These are phyloP conservation scores for Neonectria punicea DNA, from an alignment of 2,329 filamentous ascomycete species.

Conservation along the genomic window DNA sequence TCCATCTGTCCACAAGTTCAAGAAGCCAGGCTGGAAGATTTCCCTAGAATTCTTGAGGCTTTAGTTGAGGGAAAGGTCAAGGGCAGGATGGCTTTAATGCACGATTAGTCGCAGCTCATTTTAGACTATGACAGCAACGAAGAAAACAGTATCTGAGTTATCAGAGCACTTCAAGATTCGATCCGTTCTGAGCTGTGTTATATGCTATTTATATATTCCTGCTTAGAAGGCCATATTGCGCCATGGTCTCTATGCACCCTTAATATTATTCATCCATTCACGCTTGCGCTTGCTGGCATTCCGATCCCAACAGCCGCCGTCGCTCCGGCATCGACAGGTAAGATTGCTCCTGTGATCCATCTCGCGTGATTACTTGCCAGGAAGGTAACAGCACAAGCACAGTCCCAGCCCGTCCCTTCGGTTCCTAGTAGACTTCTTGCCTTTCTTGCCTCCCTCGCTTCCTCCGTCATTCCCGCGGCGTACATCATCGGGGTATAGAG, in stretches of 20 bases:
- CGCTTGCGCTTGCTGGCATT: slow-evolving; percentile 40
- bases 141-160: no score
- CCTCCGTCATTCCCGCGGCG: slow-evolving; percentile 52
- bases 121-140: no score
- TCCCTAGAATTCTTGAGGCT: slow-evolving; percentile 23
- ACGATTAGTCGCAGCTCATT: slow-evolving; percentile 8
- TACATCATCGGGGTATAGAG: slow-evolving; percentile 61
- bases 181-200: no score
- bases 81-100: slow-evolving; percentile 18
- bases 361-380: slow-evolving; percentile 53
- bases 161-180: no score
- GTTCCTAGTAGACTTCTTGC: slow-evolving; percentile 53
- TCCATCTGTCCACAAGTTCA: slow-evolving; percentile 30
- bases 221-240: no score
- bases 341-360: slow-evolving; percentile 55
- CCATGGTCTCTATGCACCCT: no score
- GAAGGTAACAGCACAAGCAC: slow-evolving; percentile 52
- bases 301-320: slow-evolving; percentile 42
- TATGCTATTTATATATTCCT: no score
- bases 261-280: slow-evolving; percentile 35
- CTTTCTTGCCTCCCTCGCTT: slow-evolving; percentile 51
- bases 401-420: slow-evolving; percentile 57
- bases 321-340: slow-evolving; percentile 55
- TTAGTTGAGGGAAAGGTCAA: slow-evolving; percentile 18
- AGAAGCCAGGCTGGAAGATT: slow-evolving; percentile 22